Percentiles rank a stretch among this genome's conserved stretches.
phyloP scores from a whole-genome alignment of 2,329 filamentous ascomycete genomes.

The Aspergillus sp. region DNA sequence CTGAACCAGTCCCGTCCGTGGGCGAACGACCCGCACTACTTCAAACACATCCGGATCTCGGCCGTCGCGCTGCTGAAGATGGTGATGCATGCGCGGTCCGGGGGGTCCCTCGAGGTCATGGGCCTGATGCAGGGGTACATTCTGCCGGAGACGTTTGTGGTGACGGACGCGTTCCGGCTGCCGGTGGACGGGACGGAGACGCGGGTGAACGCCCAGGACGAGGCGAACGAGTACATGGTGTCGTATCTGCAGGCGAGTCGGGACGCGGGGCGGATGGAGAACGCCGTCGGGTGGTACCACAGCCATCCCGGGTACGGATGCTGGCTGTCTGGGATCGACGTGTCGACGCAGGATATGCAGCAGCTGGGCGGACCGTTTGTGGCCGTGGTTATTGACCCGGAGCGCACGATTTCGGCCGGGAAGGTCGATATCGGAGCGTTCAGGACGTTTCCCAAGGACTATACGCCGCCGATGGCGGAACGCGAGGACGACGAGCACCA shows the following conservation, averaged over 20 bases:
- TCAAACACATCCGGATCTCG: constrained; percentile 87
- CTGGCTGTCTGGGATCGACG: constrained; percentile 95
- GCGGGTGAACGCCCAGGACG: constrained; percentile 86
- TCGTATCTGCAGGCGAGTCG: constrained; percentile 69
- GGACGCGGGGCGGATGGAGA: constrained; percentile 70
- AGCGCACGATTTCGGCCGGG: constrained; percentile 85
- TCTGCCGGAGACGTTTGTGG: constrained; percentile 69
- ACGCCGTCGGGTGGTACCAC: constrained; percentile 97
- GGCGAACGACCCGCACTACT: constrained; percentile 70
- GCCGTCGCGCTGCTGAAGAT: constrained; percentile 94
- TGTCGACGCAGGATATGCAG: constrained; percentile 75
- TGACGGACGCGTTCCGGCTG: constrained; percentile 87
- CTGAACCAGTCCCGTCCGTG: constrained; percentile 62
- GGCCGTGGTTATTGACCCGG: constrained; percentile 91
- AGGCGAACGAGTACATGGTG: constrained; percentile 96
- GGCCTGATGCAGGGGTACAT: constrained; percentile 96
- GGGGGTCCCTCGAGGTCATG: constrained; percentile 90
- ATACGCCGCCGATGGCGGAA: constrained; percentile 48
- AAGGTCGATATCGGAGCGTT: constrained; percentile 98
- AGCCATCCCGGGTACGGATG: constrained; percentile 96
- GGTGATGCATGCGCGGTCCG: constrained; percentile 97
- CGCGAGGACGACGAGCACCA: constrained; percentile 38
- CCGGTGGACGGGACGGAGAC: constrained; percentile 99
- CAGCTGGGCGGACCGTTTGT: constrained; percentile 90
- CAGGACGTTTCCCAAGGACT: constrained; percentile 71